Conservation (phyloP, 768 basidiomycete genomes). For the Lactarius sp. region DNA sequence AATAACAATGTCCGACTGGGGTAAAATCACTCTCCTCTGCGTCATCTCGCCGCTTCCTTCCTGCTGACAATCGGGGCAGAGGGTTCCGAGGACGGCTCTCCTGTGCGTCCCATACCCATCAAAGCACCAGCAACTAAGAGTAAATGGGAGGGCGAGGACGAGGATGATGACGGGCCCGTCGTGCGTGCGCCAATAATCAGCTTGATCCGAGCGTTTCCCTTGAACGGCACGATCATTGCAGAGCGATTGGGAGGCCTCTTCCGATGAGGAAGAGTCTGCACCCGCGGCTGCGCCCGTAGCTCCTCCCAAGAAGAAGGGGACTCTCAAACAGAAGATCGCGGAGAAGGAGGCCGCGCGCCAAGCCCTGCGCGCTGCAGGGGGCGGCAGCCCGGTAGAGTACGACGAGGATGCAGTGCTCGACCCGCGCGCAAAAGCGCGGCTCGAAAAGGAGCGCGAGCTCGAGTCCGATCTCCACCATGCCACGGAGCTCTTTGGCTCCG, state of each 20-base stretch:
- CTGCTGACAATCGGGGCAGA: constrained; percentile 17
- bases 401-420: constrained; percentile 65
- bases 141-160: constrained; percentile 92
- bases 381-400: constrained; percentile 44
- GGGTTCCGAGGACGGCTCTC: constrained; percentile 20
- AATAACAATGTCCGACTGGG: constrained; percentile 27
- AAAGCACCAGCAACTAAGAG: constrained; percentile 31
- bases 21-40: constrained; percentile 2
- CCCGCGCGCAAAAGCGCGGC: constrained; percentile 69
- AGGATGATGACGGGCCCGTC: constrained; percentile 71
- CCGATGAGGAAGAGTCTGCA: constrained; percentile 58
- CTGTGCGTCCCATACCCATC: constrained; percentile 22
- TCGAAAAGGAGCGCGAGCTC: constrained; percentile 77
- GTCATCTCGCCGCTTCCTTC: not conserved
- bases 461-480: constrained; percentile 85
- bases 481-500: constrained; percentile 71
- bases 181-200: constrained; percentile 43
- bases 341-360: constrained; percentile 84
- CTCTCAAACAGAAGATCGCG: constrained; percentile 84
- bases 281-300: constrained; percentile 45
- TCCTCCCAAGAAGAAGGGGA: constrained; percentile 88
- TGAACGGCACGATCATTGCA: constrained; percentile 33
- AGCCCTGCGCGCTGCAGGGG: constrained; percentile 39
- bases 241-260: constrained; percentile 95
- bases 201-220: not conserved